A percentile compares a stretch with the other conserved stretches of the same genome.
These are phyloP conservation scores for Didymella keratinophila DNA, from an alignment of 2,329 filamentous ascomycete species.

Conservation along the genomic window DNA sequence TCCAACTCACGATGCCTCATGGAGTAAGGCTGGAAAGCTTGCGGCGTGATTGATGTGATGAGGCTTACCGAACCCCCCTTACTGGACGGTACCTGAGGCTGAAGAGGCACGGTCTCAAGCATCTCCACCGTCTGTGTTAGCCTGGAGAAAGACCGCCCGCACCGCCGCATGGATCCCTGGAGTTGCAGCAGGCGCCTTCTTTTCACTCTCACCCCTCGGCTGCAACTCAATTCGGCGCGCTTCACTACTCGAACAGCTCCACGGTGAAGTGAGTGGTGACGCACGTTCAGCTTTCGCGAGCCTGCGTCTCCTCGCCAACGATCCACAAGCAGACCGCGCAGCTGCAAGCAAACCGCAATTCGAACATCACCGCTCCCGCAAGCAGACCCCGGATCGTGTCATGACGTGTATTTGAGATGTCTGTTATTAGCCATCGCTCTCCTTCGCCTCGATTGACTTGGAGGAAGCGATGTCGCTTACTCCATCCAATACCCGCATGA, in stretches of 20 bases:
- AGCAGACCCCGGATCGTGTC: slow-evolving; percentile 26
- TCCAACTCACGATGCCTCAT: neutral
- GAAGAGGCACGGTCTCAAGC: slow-evolving; percentile 16
- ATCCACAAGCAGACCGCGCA: slow-evolving; percentile 3
- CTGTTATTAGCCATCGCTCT: slow-evolving; percentile 30
- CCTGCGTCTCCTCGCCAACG: slow-evolving; percentile 30
- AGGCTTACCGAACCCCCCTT: slow-evolving; percentile 12
- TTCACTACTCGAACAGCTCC: neutral
- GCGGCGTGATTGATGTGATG: slow-evolving; percentile 8
- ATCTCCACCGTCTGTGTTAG: slow-evolving; percentile 11
- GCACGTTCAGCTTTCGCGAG: slow-evolving; percentile 3
- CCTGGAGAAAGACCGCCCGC: neutral
- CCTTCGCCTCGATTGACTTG: slow-evolving; percentile 37
- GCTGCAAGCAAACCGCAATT: slow-evolving; percentile 1
- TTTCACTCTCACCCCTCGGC: slow-evolving; percentile 13
- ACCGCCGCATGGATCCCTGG: slow-evolving; percentile 17
- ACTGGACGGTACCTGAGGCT: slow-evolving; percentile 21
- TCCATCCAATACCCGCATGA: slow-evolving; percentile 53
- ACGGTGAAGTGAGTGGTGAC: slow-evolving; percentile 1
- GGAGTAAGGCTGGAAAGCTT: slow-evolving; percentile 6
- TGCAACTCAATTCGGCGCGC: slow-evolving; percentile 3
- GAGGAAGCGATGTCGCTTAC: slow-evolving; percentile 51
- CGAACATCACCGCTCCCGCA: neutral
- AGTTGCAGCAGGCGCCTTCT: slow-evolving; percentile 13
- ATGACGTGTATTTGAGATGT: slow-evolving; percentile 42